phyloP scores from a whole-genome alignment of 768 basidiomycete species.

The Sporobolomyces phaffii region DNA sequence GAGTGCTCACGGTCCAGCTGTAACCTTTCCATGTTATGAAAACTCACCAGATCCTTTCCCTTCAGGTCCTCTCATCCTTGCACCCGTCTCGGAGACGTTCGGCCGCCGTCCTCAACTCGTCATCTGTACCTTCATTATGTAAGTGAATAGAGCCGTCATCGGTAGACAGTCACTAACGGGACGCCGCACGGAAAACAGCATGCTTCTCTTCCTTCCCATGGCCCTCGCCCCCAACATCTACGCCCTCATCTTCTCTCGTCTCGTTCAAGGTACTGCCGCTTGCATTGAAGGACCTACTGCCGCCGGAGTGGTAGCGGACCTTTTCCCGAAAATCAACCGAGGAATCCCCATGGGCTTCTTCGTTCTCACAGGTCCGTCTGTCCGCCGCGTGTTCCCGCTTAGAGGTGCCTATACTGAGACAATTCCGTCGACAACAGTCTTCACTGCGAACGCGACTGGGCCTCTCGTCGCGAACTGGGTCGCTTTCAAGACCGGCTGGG shows the following conservation, averaged over 20 bases:
- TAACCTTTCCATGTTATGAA: too few species aligned
- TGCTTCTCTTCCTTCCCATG: constrained; percentile 35
- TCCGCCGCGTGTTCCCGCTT: too few species aligned
- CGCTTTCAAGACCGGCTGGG: constrained; percentile 35
- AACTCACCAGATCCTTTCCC: background rate
- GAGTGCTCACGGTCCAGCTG: background rate
- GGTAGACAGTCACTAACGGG: too few species aligned
- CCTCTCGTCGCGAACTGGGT: constrained; percentile 38
- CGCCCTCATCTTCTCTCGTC: constrained; percentile 26
- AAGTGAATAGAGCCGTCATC: too few species aligned
- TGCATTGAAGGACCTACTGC: constrained; percentile 38
- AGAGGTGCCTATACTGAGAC: too few species aligned
- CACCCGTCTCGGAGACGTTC: constrained; percentile 38
- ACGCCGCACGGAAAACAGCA: constrained; percentile 4
- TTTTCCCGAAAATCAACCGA: constrained; percentile 20
- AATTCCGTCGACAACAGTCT: constrained; percentile 3
- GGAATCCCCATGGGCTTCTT: constrained; percentile 33
- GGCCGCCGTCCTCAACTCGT: constrained; percentile 40
- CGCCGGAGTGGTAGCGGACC: constrained; percentile 33
- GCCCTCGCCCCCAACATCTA: constrained; percentile 34
- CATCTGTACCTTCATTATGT: constrained; percentile 33
- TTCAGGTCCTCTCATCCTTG: constrained; percentile 31
- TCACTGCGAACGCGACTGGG: constrained; percentile 37
- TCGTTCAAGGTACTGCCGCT: constrained; percentile 31
- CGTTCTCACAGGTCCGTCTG: constrained; percentile 21